Base-by-base conservation (phyloP, 1,284 basidiomycete species). In the Ganoderma multipileum region DNA sequence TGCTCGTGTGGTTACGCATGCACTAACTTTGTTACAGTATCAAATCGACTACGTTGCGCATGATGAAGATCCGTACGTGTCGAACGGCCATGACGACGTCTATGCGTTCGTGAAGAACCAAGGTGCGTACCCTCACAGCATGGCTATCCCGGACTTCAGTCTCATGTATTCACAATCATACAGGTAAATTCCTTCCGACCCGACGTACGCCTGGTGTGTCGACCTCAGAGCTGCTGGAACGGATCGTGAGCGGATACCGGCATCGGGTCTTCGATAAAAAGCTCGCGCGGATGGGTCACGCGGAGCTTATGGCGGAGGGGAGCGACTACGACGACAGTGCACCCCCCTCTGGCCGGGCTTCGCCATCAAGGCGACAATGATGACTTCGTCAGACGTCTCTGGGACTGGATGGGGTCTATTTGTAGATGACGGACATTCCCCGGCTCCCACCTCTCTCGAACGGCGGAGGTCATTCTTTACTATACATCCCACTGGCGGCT, bases 101-200 rank as follows among this genome's bases (percentile, higher is more conserved):
- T 99, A 99, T 77, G 84, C 84, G 1, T 94, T 91, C 75, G 89
- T 89, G 64, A 98, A 99, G 82, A 83, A 83, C 57, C 87, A 90
- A 80, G 96, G 96, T 91, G 72, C 54, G 83, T 74, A 36, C 42
- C 14, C 39, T 30, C 42, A 52, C 54, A 30, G 28, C 28, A 54
- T 54, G 26, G 6, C 18, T 41, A 23, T 23, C n/a, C n/a, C 38
- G 38, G 8, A 23, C 26, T 47, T 23, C 57, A 54, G 44, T 61
- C 50, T 36, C 30, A 50, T 54, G 30, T 61, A 54, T 44, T 30
- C 14, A 18, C 59, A 30, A 9, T 16, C 30, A 9, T 39, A 0
- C 71, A 95, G 97, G 97, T 60, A 93, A 94, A 83, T 99, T 99
- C 82, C 85, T 99, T 54, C 97, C 98, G 0, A 99, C 97, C 2